phyloP scores from a whole-genome alignment of 352 stramenopile genomes.

The Phytophthora quininea region DNA sequence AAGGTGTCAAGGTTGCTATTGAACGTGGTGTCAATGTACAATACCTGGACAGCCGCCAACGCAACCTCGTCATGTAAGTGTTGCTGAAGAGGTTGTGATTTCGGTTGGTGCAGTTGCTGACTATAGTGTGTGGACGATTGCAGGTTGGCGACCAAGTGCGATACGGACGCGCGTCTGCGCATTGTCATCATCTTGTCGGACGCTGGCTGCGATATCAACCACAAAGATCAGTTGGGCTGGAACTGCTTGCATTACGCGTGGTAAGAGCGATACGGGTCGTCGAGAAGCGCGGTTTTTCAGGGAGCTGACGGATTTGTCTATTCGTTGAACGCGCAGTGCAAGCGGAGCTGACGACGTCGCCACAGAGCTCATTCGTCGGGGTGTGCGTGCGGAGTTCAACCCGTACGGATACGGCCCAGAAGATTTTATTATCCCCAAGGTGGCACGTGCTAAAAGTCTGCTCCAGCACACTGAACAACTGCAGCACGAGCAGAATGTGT shows the following conservation, averaged over 20 bases:
- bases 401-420: conserved; percentile 86
- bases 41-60: conserved; percentile 76
- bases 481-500: conserved; percentile 84
- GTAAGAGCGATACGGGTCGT: conserved; percentile 34
- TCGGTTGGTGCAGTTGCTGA: not conserved
- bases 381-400: conserved; percentile 77
- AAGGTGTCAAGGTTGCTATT: conserved; percentile 86
- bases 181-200: conserved; percentile 88
- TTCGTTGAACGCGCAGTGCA: conserved; percentile 44
- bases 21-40: conserved; percentile 79
- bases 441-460: conserved; percentile 79
- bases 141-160: conserved; percentile 79
- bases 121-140: no score
- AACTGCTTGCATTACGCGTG: conserved; percentile 89
- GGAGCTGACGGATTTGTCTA: not conserved
- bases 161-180: conserved; percentile 78
- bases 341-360: conserved; percentile 76
- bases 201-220: conserved; percentile 86
- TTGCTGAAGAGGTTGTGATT: not conserved
- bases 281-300: not conserved
- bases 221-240: conserved; percentile 84
- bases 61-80: conserved; percentile 84
- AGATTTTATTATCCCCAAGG: conserved; percentile 86
- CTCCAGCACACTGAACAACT: conserved; percentile 88
- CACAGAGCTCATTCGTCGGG: conserved; percentile 75